Percentiles rank a stretch among this genome's conserved stretches.
These are phyloP conservation scores for Aspergillus ellipticus DNA, from an alignment of 495 filamentous ascomycete species.

Conservation along the genomic window DNA sequence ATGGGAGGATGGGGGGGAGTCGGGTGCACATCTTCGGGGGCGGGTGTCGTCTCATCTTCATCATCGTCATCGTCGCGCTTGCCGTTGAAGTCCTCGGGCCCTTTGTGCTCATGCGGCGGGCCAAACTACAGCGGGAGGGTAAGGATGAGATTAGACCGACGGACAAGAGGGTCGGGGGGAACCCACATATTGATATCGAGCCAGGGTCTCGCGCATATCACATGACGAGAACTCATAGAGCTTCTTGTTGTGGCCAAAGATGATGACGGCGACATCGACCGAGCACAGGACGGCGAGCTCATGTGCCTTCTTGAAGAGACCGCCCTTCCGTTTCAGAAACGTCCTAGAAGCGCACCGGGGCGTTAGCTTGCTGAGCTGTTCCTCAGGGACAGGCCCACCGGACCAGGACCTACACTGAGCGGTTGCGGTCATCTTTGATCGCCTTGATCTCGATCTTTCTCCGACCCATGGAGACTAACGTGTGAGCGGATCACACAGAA, in stretches of 20 bases:
- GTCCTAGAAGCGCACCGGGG: conserved; percentile 54
- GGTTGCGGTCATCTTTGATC: conserved; percentile 98
- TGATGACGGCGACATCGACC: conserved; percentile 97
- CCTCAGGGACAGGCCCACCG: background rate
- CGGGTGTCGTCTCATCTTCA: conserved; percentile 59
- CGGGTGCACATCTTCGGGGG: conserved; percentile 56
- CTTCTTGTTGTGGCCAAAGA: conserved; percentile 97
- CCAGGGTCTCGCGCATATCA: conserved; percentile 86
- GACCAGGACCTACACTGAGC: conserved; percentile 78
- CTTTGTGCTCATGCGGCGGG: conserved; percentile 91
- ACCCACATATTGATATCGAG: conserved; percentile 84
- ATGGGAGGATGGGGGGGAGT: conserved; percentile 49
- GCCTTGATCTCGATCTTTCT: conserved; percentile 98
- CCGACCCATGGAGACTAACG: conserved; percentile 52
- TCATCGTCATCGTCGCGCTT: conserved; percentile 85
- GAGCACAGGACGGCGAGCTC: conserved; percentile 97
- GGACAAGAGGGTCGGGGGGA: conserved; percentile 1
- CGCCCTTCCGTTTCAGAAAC: conserved; percentile 97
- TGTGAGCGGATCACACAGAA: conserved; percentile 12
- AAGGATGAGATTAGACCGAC: conserved; percentile 2
- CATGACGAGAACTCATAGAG: conserved; percentile 94
- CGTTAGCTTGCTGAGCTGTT: conserved; percentile 1
- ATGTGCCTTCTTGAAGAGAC: conserved; percentile 98
- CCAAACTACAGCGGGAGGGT: conserved; percentile 61
- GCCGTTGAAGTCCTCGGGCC: conserved; percentile 84